Evolutionary conservation across 345 rosid genomes (phyloP), one percentile per base, ranked within the genome.

Genomic region (Sisymbrium altissimum): DNA sequence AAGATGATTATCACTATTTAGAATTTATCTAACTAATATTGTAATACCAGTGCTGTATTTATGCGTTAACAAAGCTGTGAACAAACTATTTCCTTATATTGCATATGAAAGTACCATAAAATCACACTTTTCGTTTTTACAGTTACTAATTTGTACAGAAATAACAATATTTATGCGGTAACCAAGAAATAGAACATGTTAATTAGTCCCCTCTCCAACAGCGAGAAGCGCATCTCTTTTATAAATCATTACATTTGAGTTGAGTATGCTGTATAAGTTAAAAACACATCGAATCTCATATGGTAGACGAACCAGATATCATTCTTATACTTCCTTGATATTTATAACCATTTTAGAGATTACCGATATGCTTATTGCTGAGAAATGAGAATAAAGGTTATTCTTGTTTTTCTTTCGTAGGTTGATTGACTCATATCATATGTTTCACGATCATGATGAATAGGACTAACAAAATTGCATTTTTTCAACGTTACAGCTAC

Each of bases 401-500:
- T 8, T 41, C 30, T 55, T 38, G 44, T 52, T 13, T 72, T 72
- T 40, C 4, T 32, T 36, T 15, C n/a, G 25, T 53, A 64, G 4
- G 18, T 21, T 72, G 69, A 72, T 41, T 41, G 45, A 43, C 75
- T 38, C 33, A 53, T 52, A 6, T 64, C 57, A 64, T 73, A 33
- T n/a, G 55, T 53, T 64, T 64, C 56, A 11, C 65, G 40, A 60
- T 48, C 38, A n/a, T 61, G 61, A 30, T 32, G 60, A 45, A 36
- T 25, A 4, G 29, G 30, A 27, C 40, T 71, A 49, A 29, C 9
- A 30, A 41, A 52, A 30, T 45, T 40, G 15, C 54, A 39, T 6
- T 7, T 60, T 64, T 65, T 55, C 65, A 73, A 64, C 77, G 35
- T 65, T 10, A 53, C 64, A 72, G 36, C 77, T 73, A 45, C n/a